Evolutionary conservation across 2,329 filamentous ascomycete genomes (phyloP).

Genomic region (Colletotrichum sp.): DNA sequence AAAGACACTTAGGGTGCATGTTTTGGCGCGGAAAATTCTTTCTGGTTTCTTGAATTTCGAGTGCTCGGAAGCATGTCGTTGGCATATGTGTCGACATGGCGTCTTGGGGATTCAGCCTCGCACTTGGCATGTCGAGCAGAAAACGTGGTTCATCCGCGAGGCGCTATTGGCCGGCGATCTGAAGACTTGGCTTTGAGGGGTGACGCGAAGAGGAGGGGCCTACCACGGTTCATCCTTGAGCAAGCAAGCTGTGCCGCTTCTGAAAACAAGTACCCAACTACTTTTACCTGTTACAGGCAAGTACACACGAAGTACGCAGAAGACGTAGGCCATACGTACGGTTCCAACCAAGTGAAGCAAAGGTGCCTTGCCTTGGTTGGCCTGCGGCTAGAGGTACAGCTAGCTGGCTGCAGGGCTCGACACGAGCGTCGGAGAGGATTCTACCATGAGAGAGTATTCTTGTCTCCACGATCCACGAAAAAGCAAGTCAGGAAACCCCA

Average conservation of each 20-base stretch:
- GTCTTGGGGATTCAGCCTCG: conserved; percentile 26
- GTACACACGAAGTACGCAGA: neutral
- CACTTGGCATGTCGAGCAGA: conserved; percentile 25
- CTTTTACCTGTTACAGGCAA: neutral
- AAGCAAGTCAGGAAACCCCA: neutral
- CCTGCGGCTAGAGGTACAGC: neutral
- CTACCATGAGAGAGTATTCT: neutral
- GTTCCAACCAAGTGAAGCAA: neutral
- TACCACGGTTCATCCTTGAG: conserved; percentile 15
- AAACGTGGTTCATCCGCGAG: conserved; percentile 25
- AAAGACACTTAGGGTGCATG: neutral
- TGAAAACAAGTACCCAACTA: neutral
- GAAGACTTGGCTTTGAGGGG: conserved; percentile 16
- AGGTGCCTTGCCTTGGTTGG: neutral
- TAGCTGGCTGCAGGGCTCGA: neutral
- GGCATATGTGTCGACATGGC: neutral
- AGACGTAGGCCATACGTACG: neutral
- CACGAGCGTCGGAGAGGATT: neutral
- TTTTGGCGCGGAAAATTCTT: neutral
- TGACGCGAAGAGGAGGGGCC: neutral
- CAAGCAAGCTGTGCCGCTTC: neutral
- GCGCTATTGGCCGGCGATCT: conserved; percentile 23
- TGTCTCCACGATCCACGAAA: neutral
- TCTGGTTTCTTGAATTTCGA: neutral
- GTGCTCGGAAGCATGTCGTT: neutral